A percentile compares a stretch with the other conserved stretches of the same genome.
Evolutionary conservation across 495 filamentous ascomycete species (phyloP).

Genomic region (Neurospora sp.): DNA sequence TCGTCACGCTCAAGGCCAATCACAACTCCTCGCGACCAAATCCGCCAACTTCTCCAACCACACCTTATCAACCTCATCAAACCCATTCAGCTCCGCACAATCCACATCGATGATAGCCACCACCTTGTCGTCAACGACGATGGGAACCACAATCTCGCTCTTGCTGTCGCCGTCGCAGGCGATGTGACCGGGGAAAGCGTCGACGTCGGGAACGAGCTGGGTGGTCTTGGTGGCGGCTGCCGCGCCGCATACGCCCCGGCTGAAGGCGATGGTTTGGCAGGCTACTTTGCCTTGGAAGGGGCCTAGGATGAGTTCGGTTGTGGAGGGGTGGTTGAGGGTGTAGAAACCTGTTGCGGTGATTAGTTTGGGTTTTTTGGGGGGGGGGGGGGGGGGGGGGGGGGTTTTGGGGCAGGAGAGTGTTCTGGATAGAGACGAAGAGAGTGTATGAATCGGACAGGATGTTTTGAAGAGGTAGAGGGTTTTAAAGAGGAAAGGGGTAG

Average conservation of each 20-base stretch:
- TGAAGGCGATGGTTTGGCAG: conserved; percentile 75
- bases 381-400: too few species aligned
- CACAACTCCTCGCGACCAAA: conserved; percentile 56
- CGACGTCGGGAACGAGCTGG: conserved; percentile 66
- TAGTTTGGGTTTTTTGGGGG: neutral
- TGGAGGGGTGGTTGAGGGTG: conserved; percentile 48
- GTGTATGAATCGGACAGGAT: neutral
- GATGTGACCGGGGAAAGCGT: conserved; percentile 77
- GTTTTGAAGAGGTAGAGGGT: neutral
- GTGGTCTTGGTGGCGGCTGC: conserved; percentile 56
- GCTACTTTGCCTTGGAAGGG: conserved; percentile 86
- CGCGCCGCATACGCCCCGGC: conserved; percentile 73
- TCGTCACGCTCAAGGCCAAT: conserved; percentile 46
- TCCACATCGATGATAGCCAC: conserved; percentile 87
- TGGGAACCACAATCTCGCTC: conserved; percentile 89
- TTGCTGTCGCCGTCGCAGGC: conserved; percentile 74
- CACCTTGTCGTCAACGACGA: conserved; percentile 45
- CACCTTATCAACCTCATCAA: conserved; percentile 63
- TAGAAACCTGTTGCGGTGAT: conserved; percentile 54
- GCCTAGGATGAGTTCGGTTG: conserved; percentile 59
- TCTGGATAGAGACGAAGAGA: conserved; percentile 10
- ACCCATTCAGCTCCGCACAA: conserved; percentile 59
- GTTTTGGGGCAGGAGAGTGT: neutral
- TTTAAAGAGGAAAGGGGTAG: neutral
- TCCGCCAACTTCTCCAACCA: conserved; percentile 60